Percentiles rank a stretch among this genome's conserved stretches.
Conservation (phyloP, 352 stramenopile species). For the Peronospora destructor region DNA sequence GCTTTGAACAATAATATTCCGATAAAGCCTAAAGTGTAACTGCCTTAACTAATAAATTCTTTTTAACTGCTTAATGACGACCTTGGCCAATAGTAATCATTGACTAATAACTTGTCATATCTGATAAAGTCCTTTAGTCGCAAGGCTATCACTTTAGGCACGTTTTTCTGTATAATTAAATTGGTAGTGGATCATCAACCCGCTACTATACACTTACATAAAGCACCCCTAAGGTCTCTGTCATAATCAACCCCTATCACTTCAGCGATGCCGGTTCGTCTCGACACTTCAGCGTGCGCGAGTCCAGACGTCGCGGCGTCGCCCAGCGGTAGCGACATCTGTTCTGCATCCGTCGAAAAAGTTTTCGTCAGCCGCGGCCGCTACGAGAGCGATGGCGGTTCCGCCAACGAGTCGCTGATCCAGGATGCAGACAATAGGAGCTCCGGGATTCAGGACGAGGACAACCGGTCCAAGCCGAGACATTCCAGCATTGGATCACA, state of each 20-base stretch:
- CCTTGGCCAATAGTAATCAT: too few species aligned
- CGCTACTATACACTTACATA: neutral
- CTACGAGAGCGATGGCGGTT: constrained; percentile 17
- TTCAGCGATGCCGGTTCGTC: neutral
- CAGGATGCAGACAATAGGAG: constrained; percentile 13
- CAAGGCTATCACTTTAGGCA: too few species aligned
- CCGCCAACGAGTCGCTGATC: constrained; percentile 9
- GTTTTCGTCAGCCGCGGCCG: constrained; percentile 27
- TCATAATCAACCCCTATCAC: neutral
- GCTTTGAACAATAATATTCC: too few species aligned
- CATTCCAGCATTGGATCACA: constrained; percentile 12
- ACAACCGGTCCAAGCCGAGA: constrained; percentile 18
- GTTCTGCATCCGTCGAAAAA: constrained; percentile 30
- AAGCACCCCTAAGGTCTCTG: neutral
- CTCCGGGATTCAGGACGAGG: constrained; percentile 27
- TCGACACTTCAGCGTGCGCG: constrained; percentile 2
- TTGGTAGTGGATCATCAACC: neutral
- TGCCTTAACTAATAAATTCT: too few species aligned
- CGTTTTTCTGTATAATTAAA: too few species aligned
- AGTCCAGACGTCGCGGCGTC: constrained; percentile 8
- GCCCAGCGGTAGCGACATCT: constrained; percentile 21
- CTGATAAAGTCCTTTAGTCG: too few species aligned
- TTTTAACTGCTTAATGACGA: too few species aligned
- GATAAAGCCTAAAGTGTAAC: too few species aligned
- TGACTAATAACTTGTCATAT: too few species aligned